Conservation (phyloP, 2,329 filamentous ascomycete species). For the Epichloe elymi region DNA sequence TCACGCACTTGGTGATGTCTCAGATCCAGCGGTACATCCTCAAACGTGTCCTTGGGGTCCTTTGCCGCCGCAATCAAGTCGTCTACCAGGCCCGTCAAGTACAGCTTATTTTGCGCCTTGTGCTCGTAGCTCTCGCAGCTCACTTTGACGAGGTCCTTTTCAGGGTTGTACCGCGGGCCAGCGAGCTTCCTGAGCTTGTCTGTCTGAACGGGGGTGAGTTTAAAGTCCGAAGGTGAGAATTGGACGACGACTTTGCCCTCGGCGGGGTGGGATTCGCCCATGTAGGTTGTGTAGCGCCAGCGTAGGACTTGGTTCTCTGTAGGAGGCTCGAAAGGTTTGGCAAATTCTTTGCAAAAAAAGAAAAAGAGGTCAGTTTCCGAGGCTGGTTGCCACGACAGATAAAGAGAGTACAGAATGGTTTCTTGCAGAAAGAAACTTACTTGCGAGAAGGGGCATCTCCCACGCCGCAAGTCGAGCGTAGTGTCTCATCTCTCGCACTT, state of each 20-base stretch:
- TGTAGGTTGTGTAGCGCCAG: conserved; percentile 94
- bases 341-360: conserved; percentile 46
- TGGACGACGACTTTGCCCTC: conserved; percentile 90
- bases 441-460: conserved; percentile 85
- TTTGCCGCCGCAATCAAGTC: conserved; percentile 63
- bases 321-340: conserved; percentile 70
- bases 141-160: conserved; percentile 72
- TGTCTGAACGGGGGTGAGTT: conserved; percentile 53
- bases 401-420: neutral
- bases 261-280: conserved; percentile 86
- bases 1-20: conserved; percentile 66
- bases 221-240: conserved; percentile 63
- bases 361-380: neutral
- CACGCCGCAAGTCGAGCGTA: conserved; percentile 80
- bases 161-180: conserved; percentile 77
- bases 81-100: conserved; percentile 66
- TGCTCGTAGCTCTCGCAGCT: conserved; percentile 80
- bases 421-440: conserved; percentile 40
- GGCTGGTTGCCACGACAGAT: no score
- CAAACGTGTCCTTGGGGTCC: conserved; percentile 68
- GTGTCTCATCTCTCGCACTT: conserved; percentile 77
- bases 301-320: conserved; percentile 57
- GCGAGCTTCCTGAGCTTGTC: conserved; percentile 78
- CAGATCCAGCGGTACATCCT: conserved; percentile 79
- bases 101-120: conserved; percentile 93